Evolutionary conservation across 805 yeast genomes (phyloP), one percentile per base, ranked within the genome.

Genomic region (Saccharomycopsis fermentans): DNA sequence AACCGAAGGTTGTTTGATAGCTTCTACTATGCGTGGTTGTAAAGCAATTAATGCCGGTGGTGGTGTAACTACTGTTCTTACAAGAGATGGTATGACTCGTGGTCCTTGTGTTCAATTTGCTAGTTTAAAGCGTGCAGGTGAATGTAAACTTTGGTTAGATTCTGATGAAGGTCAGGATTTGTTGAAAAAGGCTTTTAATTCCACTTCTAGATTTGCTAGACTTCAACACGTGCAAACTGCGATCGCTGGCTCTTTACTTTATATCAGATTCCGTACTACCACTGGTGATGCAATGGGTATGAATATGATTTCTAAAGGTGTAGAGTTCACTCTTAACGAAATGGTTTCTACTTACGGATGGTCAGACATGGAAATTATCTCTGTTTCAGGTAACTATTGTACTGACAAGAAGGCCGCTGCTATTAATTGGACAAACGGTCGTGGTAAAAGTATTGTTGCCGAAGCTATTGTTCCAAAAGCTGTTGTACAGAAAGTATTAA

Each of bases 271-370:
- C 77, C 83, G 91, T 70, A 95, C 99, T n/a, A 90, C 96, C 43
- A 94, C 99, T 19, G 99, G 99, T 72, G 99, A 94, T 76, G 99
- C 99, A 19, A 94, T 94, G 99, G 99, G 99, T 64, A 94, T 94
- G 99, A 94, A 94, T 71, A 94, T 94, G 99, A 94, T 94, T 62
- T 92, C 98, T 32, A 94, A 94, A 74, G 99, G 99, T 72, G 97
- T 90, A 52, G 99, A 94, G 70, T 79, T 77, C 70, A 82, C 97
- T 0, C 80, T 94, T 68, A 83, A 84, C 62, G 82, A 80, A 70
- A 90, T 94, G 96, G 82, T 80, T 50, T 87, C 86, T 66, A 91
- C 86, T 66, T 84, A 85, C 70, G 98, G 97, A 2, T 94, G 92
- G 83, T 83, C 82, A 26, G 99, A 94, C 73, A 94, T 94, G 99